A percentile compares a stretch with the other conserved stretches of the same genome.
These are phyloP conservation scores for Aspergillus sp. DNA, from an alignment of 2,329 filamentous ascomycete genomes.

Conservation along the genomic window DNA sequence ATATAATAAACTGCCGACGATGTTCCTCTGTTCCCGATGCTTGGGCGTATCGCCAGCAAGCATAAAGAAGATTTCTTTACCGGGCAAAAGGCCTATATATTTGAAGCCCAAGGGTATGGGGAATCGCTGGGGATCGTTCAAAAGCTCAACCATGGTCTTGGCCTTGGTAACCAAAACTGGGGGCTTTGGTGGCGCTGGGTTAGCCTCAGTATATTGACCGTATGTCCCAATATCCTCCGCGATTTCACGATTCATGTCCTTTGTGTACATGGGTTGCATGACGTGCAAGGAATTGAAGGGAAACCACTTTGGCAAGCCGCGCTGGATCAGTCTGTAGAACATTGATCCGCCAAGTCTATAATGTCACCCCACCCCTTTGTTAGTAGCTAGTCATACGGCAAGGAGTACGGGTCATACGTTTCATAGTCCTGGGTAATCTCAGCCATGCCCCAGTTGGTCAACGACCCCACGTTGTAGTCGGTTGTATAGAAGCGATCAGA, in stretches of 20 bases:
- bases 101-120: no score
- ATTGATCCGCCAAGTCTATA: slow-evolving; percentile 21
- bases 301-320: slow-evolving; percentile 22
- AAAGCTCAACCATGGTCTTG: slow-evolving; percentile 10
- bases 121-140: no score
- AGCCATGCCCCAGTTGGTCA: slow-evolving; percentile 38
- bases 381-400: no score
- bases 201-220: slow-evolving; percentile 12
- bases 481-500: slow-evolving; percentile 38
- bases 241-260: slow-evolving; percentile 18
- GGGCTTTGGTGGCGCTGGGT: slow-evolving; percentile 13
- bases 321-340: slow-evolving; percentile 26
- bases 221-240: slow-evolving; percentile 17
- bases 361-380: no score
- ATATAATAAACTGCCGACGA: no score
- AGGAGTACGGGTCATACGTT: no score
- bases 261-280: slow-evolving; percentile 25
- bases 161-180: slow-evolving; percentile 15
- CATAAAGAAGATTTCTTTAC: no score
- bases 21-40: slow-evolving; percentile 12
- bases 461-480: slow-evolving; percentile 31
- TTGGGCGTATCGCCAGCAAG: slow-evolving; percentile 12
- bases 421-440: slow-evolving; percentile 28
- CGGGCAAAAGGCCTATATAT: no score
- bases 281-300: slow-evolving; percentile 22